Evolutionary conservation across 805 yeast genomes (phyloP), one percentile per base, ranked within the genome.

Genomic region (Saccharomyces jurei): DNA sequence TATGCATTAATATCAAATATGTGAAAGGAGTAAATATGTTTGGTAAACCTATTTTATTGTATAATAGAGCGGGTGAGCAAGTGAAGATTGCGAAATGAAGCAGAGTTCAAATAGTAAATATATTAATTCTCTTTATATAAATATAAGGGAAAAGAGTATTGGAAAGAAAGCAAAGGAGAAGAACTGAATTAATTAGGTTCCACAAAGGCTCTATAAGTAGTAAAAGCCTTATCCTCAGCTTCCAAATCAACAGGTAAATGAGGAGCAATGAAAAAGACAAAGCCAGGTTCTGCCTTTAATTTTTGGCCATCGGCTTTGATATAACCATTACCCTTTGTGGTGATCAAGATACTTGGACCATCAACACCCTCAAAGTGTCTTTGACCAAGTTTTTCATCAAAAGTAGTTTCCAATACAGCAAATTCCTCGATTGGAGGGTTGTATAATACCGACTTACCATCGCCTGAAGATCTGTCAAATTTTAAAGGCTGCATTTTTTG

Each of bases 401-500:
- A 84, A 49, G 81, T 80, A 48, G 92, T 85, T 73, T 88, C 90
- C 65, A 94, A 78, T n/a, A 94, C 97, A 4, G 96, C 79, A 66
- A 94, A 94, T 76, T 94, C 99, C 58, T 84, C 96, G 67, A 94
- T 94, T 55, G 99, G 99, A 32, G 99, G 99, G 70, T 94, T 87
- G 73, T 84, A 94, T 61, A 91, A 74, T 41, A 77, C 78, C 21
- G 85, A 77, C 59, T 74, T 77, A 50, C 89, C 92, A 51, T 76
- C 84, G 58, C 94, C 94, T 10, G 74, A 65, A 25, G 87, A 78
- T 72, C 83, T 82, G 17, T 61, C 62, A 58, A 74, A 68, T 13
- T 58, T 53, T 60, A 74, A 71, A 29, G 87, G 81, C 49, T 81
- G 81, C 94, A 92, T 88, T 74, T 89, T 90, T 76, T 94, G 99